Base-by-base conservation (phyloP, 345 rosid species). In the Mallotus nudiflorus region DNA sequence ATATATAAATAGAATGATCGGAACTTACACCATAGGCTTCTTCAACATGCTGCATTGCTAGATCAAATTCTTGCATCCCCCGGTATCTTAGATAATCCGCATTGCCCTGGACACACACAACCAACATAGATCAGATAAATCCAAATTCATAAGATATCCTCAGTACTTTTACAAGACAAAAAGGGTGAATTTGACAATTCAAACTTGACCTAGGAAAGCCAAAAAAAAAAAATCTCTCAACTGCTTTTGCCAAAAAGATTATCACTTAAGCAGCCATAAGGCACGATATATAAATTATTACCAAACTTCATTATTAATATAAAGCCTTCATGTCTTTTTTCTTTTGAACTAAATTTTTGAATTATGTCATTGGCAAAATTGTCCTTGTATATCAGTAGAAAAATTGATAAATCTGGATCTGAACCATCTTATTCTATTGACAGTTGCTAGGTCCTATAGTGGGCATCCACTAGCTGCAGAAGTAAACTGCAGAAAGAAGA, bases 61-160 rank as follows among this genome's bases (percentile, higher is more conserved):
- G 84, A 82, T 94, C 97, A 78, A 94, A 94, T 84, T 94, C 95
- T 86, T 87, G 96, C 86, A 94, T 69, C 70, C 98, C 95, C 22
- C 9, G 83, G 75, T 91, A 94, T 75, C 93, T 84, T 45, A 94
- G 85, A 84, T 77, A 90, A 0, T 80, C 78, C 39, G 98, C 96
- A 78, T 94, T 93, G 27, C 97, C 97, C 86, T 94, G 74, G 45
- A 40, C 22, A 58, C 31, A 69, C 42, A 65, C 52, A 68, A 62
- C 58, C 69, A 49, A 71, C 13, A 57, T 1, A 40, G 15, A 40
- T 62, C 42, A 62, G n/a, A 62, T 11, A 9, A n/a, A 33, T 3
- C 49, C 39, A 66, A 44, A 52, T 62, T 39, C 14, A 49, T 42
- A 57, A 48, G 20, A 18, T 50, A 63, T 22, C 2, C 39, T 20